Conservation (phyloP, 495 filamentous ascomycete genomes). For the Amorphotheca resinae region DNA sequence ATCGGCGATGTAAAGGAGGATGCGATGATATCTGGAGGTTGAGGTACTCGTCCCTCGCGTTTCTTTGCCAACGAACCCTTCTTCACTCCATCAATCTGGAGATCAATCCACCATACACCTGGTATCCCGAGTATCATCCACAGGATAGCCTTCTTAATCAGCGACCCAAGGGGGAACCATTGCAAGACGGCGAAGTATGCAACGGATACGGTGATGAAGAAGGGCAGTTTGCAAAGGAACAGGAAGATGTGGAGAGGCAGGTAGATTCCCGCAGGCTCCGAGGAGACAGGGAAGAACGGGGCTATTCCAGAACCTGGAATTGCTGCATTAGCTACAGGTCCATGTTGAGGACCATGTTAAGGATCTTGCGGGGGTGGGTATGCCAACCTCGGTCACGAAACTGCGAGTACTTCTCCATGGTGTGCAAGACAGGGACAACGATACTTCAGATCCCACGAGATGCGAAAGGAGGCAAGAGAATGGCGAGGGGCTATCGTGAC, state of each 20-base stretch:
- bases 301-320: conserved; percentile 81
- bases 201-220: conserved; percentile 55
- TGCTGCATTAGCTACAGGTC: conserved; percentile 8
- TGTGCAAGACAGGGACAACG: not conserved
- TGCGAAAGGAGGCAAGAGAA: not conserved
- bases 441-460: not conserved
- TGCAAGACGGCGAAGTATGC: conserved; percentile 72
- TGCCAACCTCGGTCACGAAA: conserved; percentile 79
- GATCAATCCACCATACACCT: conserved; percentile 94
- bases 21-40: conserved; percentile 63
- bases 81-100: conserved; percentile 90
- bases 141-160: conserved; percentile 66
- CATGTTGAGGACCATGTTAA: conserved; percentile 6
- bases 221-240: conserved; percentile 66
- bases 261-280: conserved; percentile 43
- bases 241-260: conserved; percentile 55
- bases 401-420: conserved; percentile 96
- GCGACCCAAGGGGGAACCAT: conserved; percentile 71
- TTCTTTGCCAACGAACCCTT: conserved; percentile 58
- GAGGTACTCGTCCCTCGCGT: conserved; percentile 56
- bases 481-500: not conserved
- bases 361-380: conserved; percentile 1
- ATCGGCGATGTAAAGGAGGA: conserved; percentile 84
- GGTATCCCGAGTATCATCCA: conserved; percentile 80
- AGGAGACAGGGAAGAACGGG: conserved; percentile 75